A percentile compares a stretch with the other conserved stretches of the same genome.
These are phyloP conservation scores for Botrytis deweyae DNA, from an alignment of 2,329 filamentous ascomycete genomes.

Conservation along the genomic window DNA sequence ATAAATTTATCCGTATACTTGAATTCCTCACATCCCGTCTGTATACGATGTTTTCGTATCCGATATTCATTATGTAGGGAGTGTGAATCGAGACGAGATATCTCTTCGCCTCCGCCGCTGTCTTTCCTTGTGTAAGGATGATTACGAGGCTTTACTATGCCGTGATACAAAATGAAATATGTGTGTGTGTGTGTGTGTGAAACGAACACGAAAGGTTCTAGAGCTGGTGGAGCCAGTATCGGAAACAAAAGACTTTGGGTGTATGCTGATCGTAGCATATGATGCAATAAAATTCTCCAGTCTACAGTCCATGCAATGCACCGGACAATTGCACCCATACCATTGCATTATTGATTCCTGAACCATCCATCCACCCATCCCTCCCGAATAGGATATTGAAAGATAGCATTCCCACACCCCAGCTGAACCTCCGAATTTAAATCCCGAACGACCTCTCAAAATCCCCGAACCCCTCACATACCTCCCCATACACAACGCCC, in stretches of 20 bases:
- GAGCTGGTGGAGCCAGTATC: neutral
- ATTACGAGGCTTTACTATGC: neutral
- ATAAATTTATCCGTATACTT: neutral
- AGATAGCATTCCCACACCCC: neutral
- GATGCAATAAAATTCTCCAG: neutral
- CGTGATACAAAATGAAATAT: neutral
- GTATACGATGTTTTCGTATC: neutral
- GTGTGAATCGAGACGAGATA: neutral
- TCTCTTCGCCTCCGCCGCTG: neutral
- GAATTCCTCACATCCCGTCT: neutral
- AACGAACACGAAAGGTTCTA: neutral
- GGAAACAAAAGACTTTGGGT: neutral
- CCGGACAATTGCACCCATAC: neutral
- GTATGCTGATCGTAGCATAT: slow-evolving; percentile 12
- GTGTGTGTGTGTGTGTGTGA: neutral
- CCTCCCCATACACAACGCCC: neutral
- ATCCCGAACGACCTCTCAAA: neutral
- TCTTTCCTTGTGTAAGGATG: neutral
- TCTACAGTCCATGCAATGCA: neutral
- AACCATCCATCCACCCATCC: neutral
- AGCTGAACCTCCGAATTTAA: neutral
- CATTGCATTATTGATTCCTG: neutral
- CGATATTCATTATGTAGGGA: neutral
- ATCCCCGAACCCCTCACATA: neutral
- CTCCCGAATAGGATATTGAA: neutral